A percentile compares a stretch with the other conserved stretches of the same genome.
These are phyloP conservation scores for Tolypocladium cylindrosporum DNA, from an alignment of 2,329 filamentous ascomycete species.

Conservation along the genomic window DNA sequence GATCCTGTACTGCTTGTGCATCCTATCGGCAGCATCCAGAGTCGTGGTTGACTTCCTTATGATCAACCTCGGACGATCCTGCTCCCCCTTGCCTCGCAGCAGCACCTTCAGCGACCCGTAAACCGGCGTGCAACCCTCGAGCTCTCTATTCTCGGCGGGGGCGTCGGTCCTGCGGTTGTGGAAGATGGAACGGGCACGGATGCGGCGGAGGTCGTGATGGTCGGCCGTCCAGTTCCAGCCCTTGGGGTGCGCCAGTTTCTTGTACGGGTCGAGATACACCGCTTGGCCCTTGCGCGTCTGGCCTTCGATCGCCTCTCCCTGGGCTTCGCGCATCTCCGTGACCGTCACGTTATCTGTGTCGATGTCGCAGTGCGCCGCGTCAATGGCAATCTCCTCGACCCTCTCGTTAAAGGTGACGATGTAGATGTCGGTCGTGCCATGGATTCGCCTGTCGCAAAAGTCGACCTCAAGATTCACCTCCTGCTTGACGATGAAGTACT, in stretches of 20 bases:
- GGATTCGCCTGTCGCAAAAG: slow-evolving; percentile 64
- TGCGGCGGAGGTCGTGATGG: slow-evolving; percentile 66
- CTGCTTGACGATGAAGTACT: slow-evolving; percentile 62
- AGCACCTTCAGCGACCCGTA: slow-evolving; percentile 41
- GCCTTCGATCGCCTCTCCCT: slow-evolving; percentile 24
- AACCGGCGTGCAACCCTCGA: slow-evolving; percentile 44
- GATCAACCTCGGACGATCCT: slow-evolving; percentile 29
- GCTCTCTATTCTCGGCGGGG: slow-evolving; percentile 43
- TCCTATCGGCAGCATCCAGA: slow-evolving; percentile 22
- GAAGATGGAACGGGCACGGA: slow-evolving; percentile 49
- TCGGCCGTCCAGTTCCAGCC: slow-evolving; percentile 55
- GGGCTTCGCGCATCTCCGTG: slow-evolving; percentile 23
- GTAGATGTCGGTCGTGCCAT: slow-evolving; percentile 72
- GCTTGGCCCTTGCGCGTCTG: slow-evolving; percentile 28
- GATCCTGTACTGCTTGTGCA: slow-evolving; percentile 37
- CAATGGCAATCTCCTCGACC: slow-evolving; percentile 46
- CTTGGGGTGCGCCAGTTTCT: slow-evolving; percentile 49
- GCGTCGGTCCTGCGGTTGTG: slow-evolving; percentile 42
- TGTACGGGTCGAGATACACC: slow-evolving; percentile 55
- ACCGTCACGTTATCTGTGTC: slow-evolving; percentile 44
- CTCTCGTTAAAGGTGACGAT: slow-evolving; percentile 56
- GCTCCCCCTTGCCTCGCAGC: slow-evolving; percentile 28
- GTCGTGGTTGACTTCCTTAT: slow-evolving; percentile 31
- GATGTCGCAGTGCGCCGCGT: slow-evolving; percentile 53
- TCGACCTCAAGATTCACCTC: slow-evolving; percentile 84